Evolutionary conservation across 176 grass and related monocot species (phyloP), one percentile per base, ranked within the genome.

Genomic region (Paspalum notatum): DNA sequence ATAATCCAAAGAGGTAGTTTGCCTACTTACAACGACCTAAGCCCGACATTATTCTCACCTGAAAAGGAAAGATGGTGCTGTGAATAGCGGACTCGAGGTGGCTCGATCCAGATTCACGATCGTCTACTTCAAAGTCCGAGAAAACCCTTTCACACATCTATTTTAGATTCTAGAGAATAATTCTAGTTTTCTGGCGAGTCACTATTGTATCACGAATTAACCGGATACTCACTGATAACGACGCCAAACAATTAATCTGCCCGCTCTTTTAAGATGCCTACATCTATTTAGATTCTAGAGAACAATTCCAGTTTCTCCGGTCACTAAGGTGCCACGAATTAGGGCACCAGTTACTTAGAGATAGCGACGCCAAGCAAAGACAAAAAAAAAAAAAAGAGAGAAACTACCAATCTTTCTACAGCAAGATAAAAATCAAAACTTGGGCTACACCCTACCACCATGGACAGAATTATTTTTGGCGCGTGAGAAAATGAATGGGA

Each of bases 11-110:
- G 48, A 4, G 18, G 81, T 17, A 56, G 71, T 42, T 83, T 10
- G 57, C 70, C 80, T 74, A 52, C 80, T 65, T 40, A n/a, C 81
- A 75, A 56, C 49, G 62, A 40, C 56, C 60, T 52, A 56, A 54
- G 8, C 3, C 27, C 27, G 10, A 74, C 13, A 44, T 83, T 74
- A 44, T 83, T 74, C 10, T 18, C 20, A 40, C 46, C 10, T 14
- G 71, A 43, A 24, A 68, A n/a, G 10, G 22, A 58, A 46, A 58
- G 6, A 7, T 39, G 15, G 32, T 16, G 25, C 9, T 9, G 4
- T 53, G 48, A 32, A 32, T 32, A 32, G 32, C 32, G 32, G 8
- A 72, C 47, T 32, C 15, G 1, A 18, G 24, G 2, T 12, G 15
- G 7, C 8, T 39, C 12, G 14, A 52, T 4, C 10, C 7, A 0